phyloP scores from a whole-genome alignment of 495 filamentous ascomycete species.

The Rhizodiscina lignyota region DNA sequence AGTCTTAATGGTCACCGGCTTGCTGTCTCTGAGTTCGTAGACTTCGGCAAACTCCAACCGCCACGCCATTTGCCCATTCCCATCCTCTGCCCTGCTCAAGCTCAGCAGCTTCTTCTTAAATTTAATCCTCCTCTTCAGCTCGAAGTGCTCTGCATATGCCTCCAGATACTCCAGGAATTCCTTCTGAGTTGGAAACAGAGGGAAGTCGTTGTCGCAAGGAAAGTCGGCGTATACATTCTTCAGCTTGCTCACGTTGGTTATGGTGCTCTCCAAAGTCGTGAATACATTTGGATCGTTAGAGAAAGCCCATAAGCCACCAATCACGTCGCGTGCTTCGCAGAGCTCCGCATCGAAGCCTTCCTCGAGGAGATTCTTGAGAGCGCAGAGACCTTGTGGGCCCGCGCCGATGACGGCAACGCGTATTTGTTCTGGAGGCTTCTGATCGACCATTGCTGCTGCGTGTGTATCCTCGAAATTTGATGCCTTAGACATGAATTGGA shows the following conservation, averaged over 20 bases:
- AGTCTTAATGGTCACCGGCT: too few species aligned
- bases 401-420: conserved; percentile 4
- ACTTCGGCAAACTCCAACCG: too few species aligned
- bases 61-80: too few species aligned
- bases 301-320: conserved; percentile 4
- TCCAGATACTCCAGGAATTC: conserved; percentile 2
- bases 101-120: too few species aligned
- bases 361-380: conserved; percentile 6
- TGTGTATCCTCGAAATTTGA: too few species aligned
- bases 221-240: conserved; percentile 2
- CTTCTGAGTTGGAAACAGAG: background rate
- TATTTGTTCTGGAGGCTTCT: too few species aligned
- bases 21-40: too few species aligned
- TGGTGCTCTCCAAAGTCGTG: background rate
- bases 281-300: conserved; percentile 2
- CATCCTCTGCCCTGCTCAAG: too few species aligned
- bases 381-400: conserved; percentile 2
- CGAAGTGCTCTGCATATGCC: background rate
- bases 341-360: conserved; percentile 3
- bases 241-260: conserved; percentile 4
- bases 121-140: background rate
- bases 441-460: too few species aligned
- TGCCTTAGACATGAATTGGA: too few species aligned
- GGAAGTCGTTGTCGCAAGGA: conserved; percentile 1
- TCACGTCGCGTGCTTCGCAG: conserved; percentile 1